Base-by-base conservation (phyloP, 2,329 filamentous ascomycete species). In the Rutstroemia sp. region DNA sequence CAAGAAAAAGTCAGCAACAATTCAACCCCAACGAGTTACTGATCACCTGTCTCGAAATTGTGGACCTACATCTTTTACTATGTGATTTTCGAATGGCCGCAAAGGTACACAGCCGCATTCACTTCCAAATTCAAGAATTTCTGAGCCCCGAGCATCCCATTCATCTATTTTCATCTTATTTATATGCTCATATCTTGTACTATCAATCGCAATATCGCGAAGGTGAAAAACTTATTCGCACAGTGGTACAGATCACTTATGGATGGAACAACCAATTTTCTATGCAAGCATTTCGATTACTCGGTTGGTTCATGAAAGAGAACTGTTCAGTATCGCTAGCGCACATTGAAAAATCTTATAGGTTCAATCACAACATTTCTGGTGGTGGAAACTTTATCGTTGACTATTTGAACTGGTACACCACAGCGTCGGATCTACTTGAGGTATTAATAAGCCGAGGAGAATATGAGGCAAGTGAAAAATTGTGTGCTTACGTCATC, bases 201-300 rank as follows among this genome's bases (percentile, higher is more conserved):
- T 2, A 0, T 8, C 6, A 16, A 6, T 0, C 4, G 2, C 17
- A 23, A 6, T 0, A 27, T 27, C 5, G 6, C 19, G 30, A 41
- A 27, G 21, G 38, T n/a, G 51, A 54, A 54, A 16, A 8, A 19
- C 19, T 5, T 8, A 41, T 54, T 46, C 12, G 34, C 1, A 6
- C 27, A 16, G 4, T 41, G 7, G 5, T 30, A 6, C 51, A 54
- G 34, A 30, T 48, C 38, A 34, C 3, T 39, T 42, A 38, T 12
- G 34, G 44, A 30, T 21, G 10, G 1, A 54, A 27, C 9, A 25
- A 54, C 10, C 1, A 4, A 7, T 41, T 54, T 16, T 48, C 44
- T 9, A n/a, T 27, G 1, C 4, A 0, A 2, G 2, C 21, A 1
- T 27, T 54, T 5, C 7, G 2, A 14, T 1, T 17, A 12, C n/a